phyloP scores from a whole-genome alignment of 805 yeast genomes.

The Zygoascus bituminiphila region DNA sequence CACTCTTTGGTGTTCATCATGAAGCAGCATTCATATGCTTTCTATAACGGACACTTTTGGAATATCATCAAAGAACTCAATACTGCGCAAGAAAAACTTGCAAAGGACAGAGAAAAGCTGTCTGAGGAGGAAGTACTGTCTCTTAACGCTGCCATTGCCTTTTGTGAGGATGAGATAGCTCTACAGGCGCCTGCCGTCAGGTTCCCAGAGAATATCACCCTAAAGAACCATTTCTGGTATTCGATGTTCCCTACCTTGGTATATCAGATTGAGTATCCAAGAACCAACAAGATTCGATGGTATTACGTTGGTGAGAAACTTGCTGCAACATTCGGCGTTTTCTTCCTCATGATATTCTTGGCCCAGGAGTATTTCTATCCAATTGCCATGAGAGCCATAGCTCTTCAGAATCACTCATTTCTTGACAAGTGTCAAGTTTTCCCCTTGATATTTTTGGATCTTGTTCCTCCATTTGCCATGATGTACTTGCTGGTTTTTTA shows the following conservation, averaged over 20 bases:
- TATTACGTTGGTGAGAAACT: constrained; percentile 58
- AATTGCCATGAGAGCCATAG: constrained; percentile 49
- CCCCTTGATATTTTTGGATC: constrained; percentile 56
- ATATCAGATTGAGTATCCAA: constrained; percentile 69
- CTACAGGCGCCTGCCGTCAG: constrained; percentile 39
- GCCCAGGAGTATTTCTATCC: constrained; percentile 76
- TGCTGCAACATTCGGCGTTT: constrained; percentile 79
- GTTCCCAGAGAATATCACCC: constrained; percentile 70
- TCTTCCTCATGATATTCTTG: constrained; percentile 68
- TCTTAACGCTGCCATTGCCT: constrained; percentile 28
- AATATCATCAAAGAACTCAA: constrained; percentile 17
- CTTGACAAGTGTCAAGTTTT: constrained; percentile 38
- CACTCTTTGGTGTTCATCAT: constrained; percentile 82
- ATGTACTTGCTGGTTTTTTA: constrained; percentile 75
- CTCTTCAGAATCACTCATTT: constrained; percentile 44
- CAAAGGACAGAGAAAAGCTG: not conserved
- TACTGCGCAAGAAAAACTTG: constrained; percentile 4
- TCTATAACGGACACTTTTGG: constrained; percentile 80
- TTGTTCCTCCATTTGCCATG: constrained; percentile 71
- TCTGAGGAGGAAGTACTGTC: not conserved
- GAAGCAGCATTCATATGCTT: constrained; percentile 93
- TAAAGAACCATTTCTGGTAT: constrained; percentile 60
- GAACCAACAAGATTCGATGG: constrained; percentile 64
- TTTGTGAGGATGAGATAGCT: constrained; percentile 64
- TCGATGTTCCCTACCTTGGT: constrained; percentile 80